Evolutionary conservation across 352 stramenopile species (phyloP).

Genomic region (Phytopythium mirpurense): DNA sequence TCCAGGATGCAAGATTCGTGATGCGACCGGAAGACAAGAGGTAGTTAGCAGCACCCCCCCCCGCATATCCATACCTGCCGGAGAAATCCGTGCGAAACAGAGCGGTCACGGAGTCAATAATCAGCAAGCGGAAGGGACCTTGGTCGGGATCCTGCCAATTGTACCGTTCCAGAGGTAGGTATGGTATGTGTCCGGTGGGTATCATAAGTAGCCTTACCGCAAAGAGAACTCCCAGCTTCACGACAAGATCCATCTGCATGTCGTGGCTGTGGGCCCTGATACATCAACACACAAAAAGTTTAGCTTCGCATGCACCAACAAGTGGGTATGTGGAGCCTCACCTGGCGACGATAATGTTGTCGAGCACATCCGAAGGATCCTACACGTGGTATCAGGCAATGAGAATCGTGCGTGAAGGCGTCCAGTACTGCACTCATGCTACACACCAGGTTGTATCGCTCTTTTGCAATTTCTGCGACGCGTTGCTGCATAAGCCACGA

Average conservation of each 20-base stretch:
- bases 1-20: not conserved
- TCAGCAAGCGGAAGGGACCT: conserved; percentile 75
- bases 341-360: conserved; percentile 92
- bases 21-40: not conserved
- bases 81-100: conserved; percentile 89
- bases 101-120: conserved; percentile 90
- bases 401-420: no score
- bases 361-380: conserved; percentile 86
- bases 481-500: conserved; percentile 36
- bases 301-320: not conserved
- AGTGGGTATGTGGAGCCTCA: conserved; percentile 10
- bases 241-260: conserved; percentile 85
- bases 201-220: conserved; percentile 31
- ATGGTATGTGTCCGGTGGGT: not conserved
- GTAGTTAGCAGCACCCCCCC: no score
- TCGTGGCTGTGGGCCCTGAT: conserved; percentile 83
- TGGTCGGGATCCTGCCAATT: conserved; percentile 46
- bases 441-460: conserved; percentile 67
- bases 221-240: conserved; percentile 64
- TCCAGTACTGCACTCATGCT: not conserved
- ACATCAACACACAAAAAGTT: no score
- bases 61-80: no score
- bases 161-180: no score
- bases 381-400: conserved; percentile 10
- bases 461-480: conserved; percentile 79